A percentile compares a stretch with the other conserved stretches of the same genome.
Conservation (phyloP, 345 rosid genomes). For the Citrus unshiu region DNA sequence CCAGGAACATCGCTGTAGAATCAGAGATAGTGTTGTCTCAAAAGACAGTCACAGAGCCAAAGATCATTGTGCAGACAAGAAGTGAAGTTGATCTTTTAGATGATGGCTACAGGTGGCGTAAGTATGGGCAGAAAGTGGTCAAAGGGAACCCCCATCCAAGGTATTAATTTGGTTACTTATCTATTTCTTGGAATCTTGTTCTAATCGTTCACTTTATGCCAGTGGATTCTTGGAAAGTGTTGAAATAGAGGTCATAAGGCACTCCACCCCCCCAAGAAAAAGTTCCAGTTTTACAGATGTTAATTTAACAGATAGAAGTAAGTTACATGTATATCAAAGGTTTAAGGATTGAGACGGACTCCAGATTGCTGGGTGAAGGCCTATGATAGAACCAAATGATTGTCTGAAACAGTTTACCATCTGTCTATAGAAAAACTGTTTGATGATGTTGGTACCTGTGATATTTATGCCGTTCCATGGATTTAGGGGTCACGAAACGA, state of each 20-base stretch:
- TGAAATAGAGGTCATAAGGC: neutral
- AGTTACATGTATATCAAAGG: neutral
- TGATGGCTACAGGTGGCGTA: conserved; percentile 98
- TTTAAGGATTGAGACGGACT: neutral
- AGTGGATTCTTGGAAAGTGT: neutral
- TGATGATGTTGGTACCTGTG: too few relatives aligned
- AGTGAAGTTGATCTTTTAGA: conserved; percentile 97
- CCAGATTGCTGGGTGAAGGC: neutral
- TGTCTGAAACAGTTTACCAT: neutral
- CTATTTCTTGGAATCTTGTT: conserved; percentile 10
- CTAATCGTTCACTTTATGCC: neutral
- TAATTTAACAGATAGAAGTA: neutral
- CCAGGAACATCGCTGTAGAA: conserved; percentile 48
- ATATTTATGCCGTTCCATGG: neutral
- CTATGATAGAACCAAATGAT: neutral
- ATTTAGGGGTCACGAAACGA: neutral
- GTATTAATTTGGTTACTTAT: conserved; percentile 29
- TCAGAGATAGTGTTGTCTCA: conserved; percentile 51
- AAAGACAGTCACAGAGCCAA: conserved; percentile 75
- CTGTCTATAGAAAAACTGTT: neutral
- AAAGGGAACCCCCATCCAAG: conserved; percentile 97
- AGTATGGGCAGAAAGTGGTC: conserved; percentile 98
- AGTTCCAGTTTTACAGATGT: neutral
- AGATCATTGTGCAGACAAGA: conserved; percentile 90
- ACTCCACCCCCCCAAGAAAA: neutral